Base-by-base conservation (phyloP, 805 yeast species). In the Clavispora fructus region DNA sequence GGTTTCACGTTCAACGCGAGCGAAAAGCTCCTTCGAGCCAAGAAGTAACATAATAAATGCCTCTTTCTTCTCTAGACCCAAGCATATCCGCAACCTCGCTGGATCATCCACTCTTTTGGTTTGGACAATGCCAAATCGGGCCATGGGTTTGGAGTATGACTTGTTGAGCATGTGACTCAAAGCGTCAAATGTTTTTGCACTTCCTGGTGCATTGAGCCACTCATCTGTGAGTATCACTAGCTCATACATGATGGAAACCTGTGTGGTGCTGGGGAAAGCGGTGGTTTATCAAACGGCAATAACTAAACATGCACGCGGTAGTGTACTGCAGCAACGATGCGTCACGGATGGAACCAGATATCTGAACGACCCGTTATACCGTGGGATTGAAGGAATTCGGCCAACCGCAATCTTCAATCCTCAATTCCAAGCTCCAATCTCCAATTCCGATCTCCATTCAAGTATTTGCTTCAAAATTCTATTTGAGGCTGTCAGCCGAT, bases 131-230 rank as follows among this genome's bases (percentile, higher is more conserved):
- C 68, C 65, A 53, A 63, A 80, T 50, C 68, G 69, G 57, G 49
- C 68, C 46, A 75, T 62, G 9, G 77, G 75, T 48, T 73, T 75
- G 49, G 73, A 64, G 57, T 79, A 80, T 1, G 80, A 79, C 45
- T 68, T 65, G 56, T 80, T 80, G 46, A 80, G 59, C n/a, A 75
- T 46, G 7, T 57, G 46, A 6, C 56, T 49, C 54, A 51, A 57
- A 47, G 45, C 50, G 42, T 41, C 44, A 41, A 48, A 52, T 17
- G 45, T 49, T 5, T 26, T 41, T 17, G 50, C 46, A n/a, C 27
- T 27, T 2, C 33, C 46, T 13, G 43, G 31, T 4, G 35, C 5
- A 16, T 49, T 42, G 26, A 61, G 39, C 68, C 68, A 64, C 8
- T 51, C 52, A n/a, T 51, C 51, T 9, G 53, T 47, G n/a, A 64